phyloP scores from a whole-genome alignment of 2,329 filamentous ascomycete genomes.

The Nemania sp. region DNA sequence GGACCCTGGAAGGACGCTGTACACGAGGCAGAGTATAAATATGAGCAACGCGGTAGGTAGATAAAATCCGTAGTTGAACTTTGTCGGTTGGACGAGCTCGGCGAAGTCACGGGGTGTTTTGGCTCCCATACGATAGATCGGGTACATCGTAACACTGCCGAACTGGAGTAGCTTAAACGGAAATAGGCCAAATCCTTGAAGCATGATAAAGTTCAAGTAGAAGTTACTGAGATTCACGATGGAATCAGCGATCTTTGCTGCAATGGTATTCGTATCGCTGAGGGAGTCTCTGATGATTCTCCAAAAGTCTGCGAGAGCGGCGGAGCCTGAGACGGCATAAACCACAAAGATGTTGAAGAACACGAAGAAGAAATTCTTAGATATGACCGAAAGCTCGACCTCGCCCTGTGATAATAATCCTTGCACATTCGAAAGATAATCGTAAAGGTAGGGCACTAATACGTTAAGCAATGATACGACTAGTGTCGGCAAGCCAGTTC shows the following conservation, averaged over 20 bases:
- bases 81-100: constrained; percentile 77
- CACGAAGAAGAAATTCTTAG: constrained; percentile 98
- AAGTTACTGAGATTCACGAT: constrained; percentile 78
- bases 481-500: constrained; percentile 84
- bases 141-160: constrained; percentile 82
- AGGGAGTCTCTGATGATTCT: constrained; percentile 73
- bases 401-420: constrained; percentile 96
- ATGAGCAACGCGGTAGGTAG: constrained; percentile 90
- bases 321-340: constrained; percentile 86
- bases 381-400: constrained; percentile 91
- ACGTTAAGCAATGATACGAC: constrained; percentile 87
- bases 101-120: constrained; percentile 90
- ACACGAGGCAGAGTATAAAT: constrained; percentile 94
- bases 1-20: constrained; percentile 81
- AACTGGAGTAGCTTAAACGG: constrained; percentile 91
- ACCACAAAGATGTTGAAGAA: constrained; percentile 99
- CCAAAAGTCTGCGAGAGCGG: constrained; percentile 69
- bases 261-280: constrained; percentile 78
- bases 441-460: constrained; percentile 90
- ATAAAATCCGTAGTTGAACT: constrained; percentile 96
- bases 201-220: constrained; percentile 91
- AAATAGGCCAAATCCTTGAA: constrained; percentile 92
- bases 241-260: constrained; percentile 73
- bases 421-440: constrained; percentile 87
- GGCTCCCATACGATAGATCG: constrained; percentile 75